Evolutionary conservation across 2,329 filamentous ascomycete genomes (phyloP), one percentile per base, ranked within the genome.

Genomic region (Coniochaeta sp.): DNA sequence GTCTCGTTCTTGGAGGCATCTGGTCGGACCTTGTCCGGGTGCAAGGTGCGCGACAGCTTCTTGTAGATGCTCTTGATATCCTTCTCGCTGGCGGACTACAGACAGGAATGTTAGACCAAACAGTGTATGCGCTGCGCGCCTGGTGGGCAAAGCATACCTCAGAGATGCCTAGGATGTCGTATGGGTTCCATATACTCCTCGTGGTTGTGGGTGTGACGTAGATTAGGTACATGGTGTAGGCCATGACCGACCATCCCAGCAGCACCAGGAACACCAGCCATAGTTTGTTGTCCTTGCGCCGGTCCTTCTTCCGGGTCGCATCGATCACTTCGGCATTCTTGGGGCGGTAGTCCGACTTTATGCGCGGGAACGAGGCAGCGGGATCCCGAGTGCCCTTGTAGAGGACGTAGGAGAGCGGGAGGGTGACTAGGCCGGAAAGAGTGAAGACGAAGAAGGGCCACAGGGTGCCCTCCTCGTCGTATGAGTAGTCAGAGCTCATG

Each of bases 381-480:
- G 91, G 85, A 69, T 92, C 79, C 66, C 79, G 90, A 74, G 84
- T 89, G 52, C 91, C 87, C 72, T 88, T 89, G 70, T 97, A 82
- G 67, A 96, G 86, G 66, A 87, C 90, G 77, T 96, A 96, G 69
- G 93, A 96, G 70, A 96, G 83, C 63, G 93, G 93, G 62, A 96
- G 78, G 36, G 95, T 97, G 76, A 97, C 84, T 67, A 99, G 86
- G 70, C 88, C 87, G 64, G 89, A 87, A 70, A 98, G 83, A 50
- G 93, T 97, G 72, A 97, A 87, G 77, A 98, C 89, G 81, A 99
- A 99, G 84, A 96, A 96, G 67, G 96, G 95, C 82, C 97, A 99
- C 81, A 97, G 97, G 84, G 97, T 91, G 69, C 92, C 93, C 85
- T 95, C 87, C 73, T 96, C 90, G 84, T 99, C 95, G 80, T 99